These are phyloP conservation scores for Fusarium verticillioides DNA, from an alignment of 2,329 filamentous ascomycete species.

Conservation along the genomic window DNA sequence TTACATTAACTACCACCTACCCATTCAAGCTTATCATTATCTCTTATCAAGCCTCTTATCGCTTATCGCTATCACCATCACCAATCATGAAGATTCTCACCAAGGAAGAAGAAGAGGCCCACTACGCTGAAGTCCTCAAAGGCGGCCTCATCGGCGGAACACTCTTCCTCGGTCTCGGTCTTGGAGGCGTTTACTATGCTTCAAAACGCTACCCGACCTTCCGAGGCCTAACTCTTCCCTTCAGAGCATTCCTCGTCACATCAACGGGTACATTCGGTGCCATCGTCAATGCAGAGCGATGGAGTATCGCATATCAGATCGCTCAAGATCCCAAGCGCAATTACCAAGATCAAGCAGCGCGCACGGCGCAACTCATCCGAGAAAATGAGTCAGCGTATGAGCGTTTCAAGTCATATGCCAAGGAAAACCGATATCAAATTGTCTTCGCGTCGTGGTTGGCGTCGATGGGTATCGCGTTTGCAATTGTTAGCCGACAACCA, in stretches of 20 bases:
- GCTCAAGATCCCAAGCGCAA: constrained; percentile 72
- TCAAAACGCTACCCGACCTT: constrained; percentile 80
- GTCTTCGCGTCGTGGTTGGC: constrained; percentile 89
- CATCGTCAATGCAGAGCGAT: constrained; percentile 88
- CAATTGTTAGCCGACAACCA: constrained; percentile 79
- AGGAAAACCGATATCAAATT: constrained; percentile 85
- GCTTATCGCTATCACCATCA: constrained; percentile 11
- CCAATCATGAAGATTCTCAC: constrained; percentile 91
- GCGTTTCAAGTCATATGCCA: constrained; percentile 76
- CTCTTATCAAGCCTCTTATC: background rate
- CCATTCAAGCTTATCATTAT: background rate
- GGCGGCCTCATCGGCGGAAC: constrained; percentile 81
- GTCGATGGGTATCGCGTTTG: constrained; percentile 79
- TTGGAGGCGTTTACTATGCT: constrained; percentile 73
- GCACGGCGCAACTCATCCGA: constrained; percentile 64
- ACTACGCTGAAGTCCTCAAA: constrained; percentile 84
- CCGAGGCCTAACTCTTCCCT: constrained; percentile 83
- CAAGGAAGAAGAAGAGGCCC: constrained; percentile 88
- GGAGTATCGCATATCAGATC: constrained; percentile 72
- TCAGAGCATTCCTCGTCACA: constrained; percentile 89
- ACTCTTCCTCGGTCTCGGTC: constrained; percentile 73
- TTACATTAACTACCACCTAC: constrained; percentile 3
- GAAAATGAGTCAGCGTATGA: constrained; percentile 66
- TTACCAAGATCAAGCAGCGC: constrained; percentile 73
- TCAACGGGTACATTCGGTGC: constrained; percentile 85